Base-by-base conservation (phyloP, 1,284 basidiomycete genomes). In the Retiboletus flavoniger region DNA sequence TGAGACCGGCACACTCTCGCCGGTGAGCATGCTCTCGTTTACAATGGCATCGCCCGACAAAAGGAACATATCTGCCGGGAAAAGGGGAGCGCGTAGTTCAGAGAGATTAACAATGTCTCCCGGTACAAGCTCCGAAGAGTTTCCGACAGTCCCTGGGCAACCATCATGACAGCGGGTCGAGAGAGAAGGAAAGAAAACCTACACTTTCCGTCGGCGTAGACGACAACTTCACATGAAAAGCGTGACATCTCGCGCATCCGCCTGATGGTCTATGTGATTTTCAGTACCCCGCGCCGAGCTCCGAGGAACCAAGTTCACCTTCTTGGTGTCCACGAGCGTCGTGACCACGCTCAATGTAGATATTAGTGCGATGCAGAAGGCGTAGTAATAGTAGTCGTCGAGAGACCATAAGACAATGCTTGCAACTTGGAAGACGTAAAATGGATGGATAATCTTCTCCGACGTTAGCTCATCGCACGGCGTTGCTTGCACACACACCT, bases 11-110 rank as follows among this genome's bases (percentile, higher is more conserved):
- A 98, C 90, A 62, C 93, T 95, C 72, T 98, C 95, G 10, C 95
- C 95, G 0, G 95, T 98, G 16, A 99, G 83, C 96, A 98, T 98
- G 59, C 93, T 96, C 75, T 99, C 97, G 70, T 99, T 98, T 53
- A 98, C 91, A 59, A 99, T 97, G 0, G 94, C 94, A 68, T 98
- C 97, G 5, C 97, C 96, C 7, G 91, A 92, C 29, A 99, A 83
- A 16, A 98, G 80, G 61, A 98, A 84, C 59, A 96, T 82, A 70
- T 99, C 97, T 13, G 93, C 92, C 1, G 97, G 97, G 60, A 99
- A 82, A 31, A 89, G 75, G 8, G 83, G 74, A 16, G 97, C 79
- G 14, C 83, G 81, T 1, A 91, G 80, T 47, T 88, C 85, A 13
- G 92, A 88, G 9, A 98, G 79, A 69, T 98, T 93, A 62, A 98